Percentiles rank a stretch among this genome's conserved stretches.
phyloP scores from a whole-genome alignment of 1,284 basidiomycete genomes.

The Rhodotorula sp. region DNA sequence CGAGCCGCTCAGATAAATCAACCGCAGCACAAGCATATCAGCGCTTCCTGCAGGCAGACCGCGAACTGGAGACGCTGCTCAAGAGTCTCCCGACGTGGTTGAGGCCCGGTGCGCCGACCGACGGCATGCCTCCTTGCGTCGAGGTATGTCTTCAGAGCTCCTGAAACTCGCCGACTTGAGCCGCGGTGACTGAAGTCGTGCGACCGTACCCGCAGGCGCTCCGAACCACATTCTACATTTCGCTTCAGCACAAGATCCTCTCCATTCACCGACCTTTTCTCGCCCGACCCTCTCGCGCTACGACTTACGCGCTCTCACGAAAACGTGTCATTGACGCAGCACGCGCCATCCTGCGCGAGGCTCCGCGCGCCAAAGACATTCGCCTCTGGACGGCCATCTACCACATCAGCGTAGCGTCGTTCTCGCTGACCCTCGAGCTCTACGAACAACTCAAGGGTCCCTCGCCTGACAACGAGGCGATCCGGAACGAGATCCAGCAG shows the following conservation, averaged over 20 bases:
- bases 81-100: slow-evolving; percentile 29
- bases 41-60: slow-evolving; percentile 35
- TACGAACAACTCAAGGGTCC: slow-evolving; percentile 34
- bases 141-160: slow-evolving; percentile 7
- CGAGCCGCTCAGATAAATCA: slow-evolving; percentile 11
- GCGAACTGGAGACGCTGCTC: slow-evolving; percentile 28
- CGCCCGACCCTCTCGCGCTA: slow-evolving; percentile 29
- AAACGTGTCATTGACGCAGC: slow-evolving; percentile 35
- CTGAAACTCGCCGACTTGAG: neutral
- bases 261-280: slow-evolving; percentile 40
- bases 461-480: slow-evolving; percentile 25
- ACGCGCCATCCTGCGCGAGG: slow-evolving; percentile 35
- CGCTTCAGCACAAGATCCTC: slow-evolving; percentile 37
- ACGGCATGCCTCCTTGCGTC: slow-evolving; percentile 15
- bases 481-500: slow-evolving; percentile 23
- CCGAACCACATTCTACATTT: slow-evolving; percentile 31
- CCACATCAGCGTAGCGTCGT: slow-evolving; percentile 23
- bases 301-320: slow-evolving; percentile 33
- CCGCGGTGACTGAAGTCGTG: too few relatives aligned
- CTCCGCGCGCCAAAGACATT: slow-evolving; percentile 4
- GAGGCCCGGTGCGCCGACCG: neutral
- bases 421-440: slow-evolving; percentile 38
- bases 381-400: slow-evolving; percentile 34
- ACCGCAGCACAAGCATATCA: slow-evolving; percentile 22
- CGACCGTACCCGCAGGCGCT: slow-evolving; percentile 10